These are phyloP conservation scores for Magnaporthiopsis rhizophila DNA, from an alignment of 2,329 filamentous ascomycete species.

Conservation along the genomic window DNA sequence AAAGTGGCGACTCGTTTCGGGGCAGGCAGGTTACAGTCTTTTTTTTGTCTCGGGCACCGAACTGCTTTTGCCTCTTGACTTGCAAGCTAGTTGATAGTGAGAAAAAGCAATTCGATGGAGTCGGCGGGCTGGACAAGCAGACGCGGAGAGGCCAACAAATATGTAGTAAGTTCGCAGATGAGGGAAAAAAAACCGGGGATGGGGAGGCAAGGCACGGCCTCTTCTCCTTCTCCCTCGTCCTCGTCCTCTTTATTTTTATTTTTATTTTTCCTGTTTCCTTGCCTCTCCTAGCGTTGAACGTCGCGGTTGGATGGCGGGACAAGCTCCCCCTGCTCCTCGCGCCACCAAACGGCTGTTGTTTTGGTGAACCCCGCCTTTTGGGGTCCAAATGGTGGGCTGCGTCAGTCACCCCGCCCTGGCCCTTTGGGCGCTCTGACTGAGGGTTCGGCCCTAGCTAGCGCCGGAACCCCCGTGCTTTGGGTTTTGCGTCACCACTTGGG, in stretches of 20 bases:
- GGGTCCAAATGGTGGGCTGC: neutral
- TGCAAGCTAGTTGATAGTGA: neutral
- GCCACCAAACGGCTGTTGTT: neutral
- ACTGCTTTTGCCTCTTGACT: neutral
- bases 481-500: neutral
- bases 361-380: neutral
- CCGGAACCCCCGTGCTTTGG: neutral
- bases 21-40: neutral
- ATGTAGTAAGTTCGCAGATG: neutral
- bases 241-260: neutral
- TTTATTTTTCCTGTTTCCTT: neutral
- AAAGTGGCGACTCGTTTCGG: slow-evolving; percentile 5
- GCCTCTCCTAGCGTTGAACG: neutral
- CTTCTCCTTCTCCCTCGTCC: neutral
- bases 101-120: neutral
- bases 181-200: neutral
- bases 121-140: neutral
- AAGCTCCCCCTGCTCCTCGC: neutral
- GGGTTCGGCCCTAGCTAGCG: neutral
- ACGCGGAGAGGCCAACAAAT: neutral
- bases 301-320: neutral
- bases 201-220: neutral
- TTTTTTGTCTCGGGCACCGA: neutral
- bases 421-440: neutral
- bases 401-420: neutral